Conservation (phyloP, 768 basidiomycete genomes). For the Tubosaeta sp. region DNA sequence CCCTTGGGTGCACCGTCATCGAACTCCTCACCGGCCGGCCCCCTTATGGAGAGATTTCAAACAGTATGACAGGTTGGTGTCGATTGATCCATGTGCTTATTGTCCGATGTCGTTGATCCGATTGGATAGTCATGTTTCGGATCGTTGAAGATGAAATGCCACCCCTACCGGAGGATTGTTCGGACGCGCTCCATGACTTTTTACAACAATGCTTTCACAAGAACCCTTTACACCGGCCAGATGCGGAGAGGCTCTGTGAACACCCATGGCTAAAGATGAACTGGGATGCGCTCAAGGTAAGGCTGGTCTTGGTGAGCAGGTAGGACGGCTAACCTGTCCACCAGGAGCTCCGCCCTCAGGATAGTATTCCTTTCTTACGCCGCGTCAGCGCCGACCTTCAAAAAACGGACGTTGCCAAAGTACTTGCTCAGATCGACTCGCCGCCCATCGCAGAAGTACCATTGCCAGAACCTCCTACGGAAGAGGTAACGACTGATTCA, state of each 20-base stretch:
- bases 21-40: slow-evolving; percentile 91
- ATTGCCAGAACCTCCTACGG: slow-evolving; percentile 42
- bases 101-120: not conserved
- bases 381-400: slow-evolving; percentile 85
- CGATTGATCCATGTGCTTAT: slow-evolving; percentile 1
- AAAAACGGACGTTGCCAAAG: slow-evolving; percentile 60
- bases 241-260: slow-evolving; percentile 80
- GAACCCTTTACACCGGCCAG: slow-evolving; percentile 77
- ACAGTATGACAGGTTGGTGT: slow-evolving; percentile 79
- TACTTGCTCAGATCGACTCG: slow-evolving; percentile 39
- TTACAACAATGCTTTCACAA: slow-evolving; percentile 87
- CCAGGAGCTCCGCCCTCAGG: slow-evolving; percentile 83
- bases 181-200: slow-evolving; percentile 75
- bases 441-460: slow-evolving; percentile 31
- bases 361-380: slow-evolving; percentile 92
- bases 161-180: slow-evolving; percentile 77
- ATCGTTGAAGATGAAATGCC: slow-evolving; percentile 94
- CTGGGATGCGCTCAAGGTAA: slow-evolving; percentile 75
- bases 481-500: slow-evolving; percentile 38
- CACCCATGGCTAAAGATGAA: slow-evolving; percentile 87
- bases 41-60: slow-evolving; percentile 85
- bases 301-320: slow-evolving; percentile 7
- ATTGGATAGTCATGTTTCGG: slow-evolving; percentile 81
- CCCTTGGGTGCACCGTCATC: slow-evolving; percentile 89
- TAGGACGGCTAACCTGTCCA: not conserved